Evolutionary conservation across 768 basidiomycete species (phyloP).

Genomic region (Naganishia antarctica): DNA sequence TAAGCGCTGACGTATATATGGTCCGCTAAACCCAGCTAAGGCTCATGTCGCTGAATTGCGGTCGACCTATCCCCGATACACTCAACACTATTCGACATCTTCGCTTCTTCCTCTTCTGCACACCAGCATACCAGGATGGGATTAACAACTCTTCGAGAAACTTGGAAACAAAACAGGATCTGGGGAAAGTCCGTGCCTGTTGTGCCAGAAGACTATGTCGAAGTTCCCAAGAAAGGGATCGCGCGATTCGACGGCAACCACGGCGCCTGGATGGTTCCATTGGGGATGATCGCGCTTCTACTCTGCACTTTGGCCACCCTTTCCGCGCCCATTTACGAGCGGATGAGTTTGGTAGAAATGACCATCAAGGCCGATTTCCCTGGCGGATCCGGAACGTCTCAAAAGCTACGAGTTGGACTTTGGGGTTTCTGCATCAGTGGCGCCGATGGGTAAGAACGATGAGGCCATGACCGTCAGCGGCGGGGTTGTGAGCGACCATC

Average conservation of each 20-base stretch:
- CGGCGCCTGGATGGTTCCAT: constrained; percentile 6
- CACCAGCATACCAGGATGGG: neutral
- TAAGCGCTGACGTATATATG: too few species aligned
- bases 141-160: neutral
- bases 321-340: neutral
- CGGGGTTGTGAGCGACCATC: too few species aligned
- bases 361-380: neutral
- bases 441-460: neutral
- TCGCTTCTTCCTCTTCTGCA: too few species aligned
- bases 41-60: too few species aligned
- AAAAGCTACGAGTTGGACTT: neutral
- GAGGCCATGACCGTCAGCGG: too few species aligned
- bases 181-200: constrained; percentile 10
- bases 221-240: neutral
- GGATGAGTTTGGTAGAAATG: neutral
- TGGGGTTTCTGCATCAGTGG: constrained; percentile 13
- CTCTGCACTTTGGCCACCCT: constrained; percentile 4
- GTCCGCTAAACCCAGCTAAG: too few species aligned
- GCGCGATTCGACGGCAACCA: constrained; percentile 4
- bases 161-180: neutral
- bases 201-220: neutral
- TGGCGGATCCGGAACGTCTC: constrained; percentile 1
- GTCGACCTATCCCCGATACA: neutral
- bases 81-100: neutral
- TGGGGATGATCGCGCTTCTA: neutral